Conservation (phyloP, 495 filamentous ascomycete species). For the Pyrenopolyporus hunteri region DNA sequence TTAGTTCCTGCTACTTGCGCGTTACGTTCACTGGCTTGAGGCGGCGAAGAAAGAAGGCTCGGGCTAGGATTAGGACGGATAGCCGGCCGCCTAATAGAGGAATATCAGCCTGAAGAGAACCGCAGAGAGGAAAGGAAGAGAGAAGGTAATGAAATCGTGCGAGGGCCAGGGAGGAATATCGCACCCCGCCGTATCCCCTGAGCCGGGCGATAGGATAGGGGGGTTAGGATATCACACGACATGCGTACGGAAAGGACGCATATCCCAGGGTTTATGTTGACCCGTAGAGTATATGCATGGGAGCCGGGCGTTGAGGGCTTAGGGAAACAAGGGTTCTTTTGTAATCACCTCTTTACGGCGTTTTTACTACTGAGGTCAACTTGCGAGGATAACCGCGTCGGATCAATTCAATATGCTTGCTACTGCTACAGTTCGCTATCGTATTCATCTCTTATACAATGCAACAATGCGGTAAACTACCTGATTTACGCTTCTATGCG, state of each 20-base stretch:
- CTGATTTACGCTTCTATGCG: slow-evolving; percentile 11
- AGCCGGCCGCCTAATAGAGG: too few species aligned
- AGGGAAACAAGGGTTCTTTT: slow-evolving; percentile 16
- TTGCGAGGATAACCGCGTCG: slow-evolving; percentile 3
- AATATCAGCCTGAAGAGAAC: background rate
- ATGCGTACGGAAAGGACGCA: background rate
- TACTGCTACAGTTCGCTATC: slow-evolving; percentile 20
- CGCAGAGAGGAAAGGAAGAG: too few species aligned
- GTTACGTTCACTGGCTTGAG: too few species aligned
- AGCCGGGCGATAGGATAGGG: background rate
- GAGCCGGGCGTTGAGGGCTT: slow-evolving; percentile 21
- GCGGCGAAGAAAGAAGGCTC: too few species aligned
- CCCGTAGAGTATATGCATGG: background rate
- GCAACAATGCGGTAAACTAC: background rate
- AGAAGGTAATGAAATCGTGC: slow-evolving; percentile 2
- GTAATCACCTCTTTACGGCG: slow-evolving; percentile 6
- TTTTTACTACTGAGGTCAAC: slow-evolving; percentile 2
- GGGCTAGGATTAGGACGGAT: too few species aligned
- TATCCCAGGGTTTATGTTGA: too few species aligned
- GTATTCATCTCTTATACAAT: slow-evolving; percentile 18
- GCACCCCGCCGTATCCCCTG: background rate
- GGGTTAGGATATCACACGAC: background rate
- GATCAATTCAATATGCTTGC: slow-evolving; percentile 11
- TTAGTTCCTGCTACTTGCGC: too few species aligned
- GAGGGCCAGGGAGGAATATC: background rate